These are phyloP conservation scores for Nemophila menziesii DNA, from an alignment of 257 asterid genomes.

Conservation along the genomic window DNA sequence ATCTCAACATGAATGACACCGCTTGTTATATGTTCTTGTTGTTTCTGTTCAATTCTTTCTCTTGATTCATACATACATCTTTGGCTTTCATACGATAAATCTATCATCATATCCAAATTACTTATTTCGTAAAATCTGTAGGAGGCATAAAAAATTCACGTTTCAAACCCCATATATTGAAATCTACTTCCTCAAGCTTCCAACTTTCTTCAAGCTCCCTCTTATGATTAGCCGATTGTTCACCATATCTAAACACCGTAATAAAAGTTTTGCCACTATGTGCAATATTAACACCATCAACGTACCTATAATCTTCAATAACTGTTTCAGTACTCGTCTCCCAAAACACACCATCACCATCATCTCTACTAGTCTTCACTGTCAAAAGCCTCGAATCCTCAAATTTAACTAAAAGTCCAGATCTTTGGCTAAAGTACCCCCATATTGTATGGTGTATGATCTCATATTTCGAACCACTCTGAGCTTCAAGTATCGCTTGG, in stretches of 20 bases:
- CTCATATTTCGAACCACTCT: slow-evolving; percentile 54
- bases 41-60: background rate
- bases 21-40: too few species aligned
- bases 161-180: slow-evolving; percentile 52
- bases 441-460: slow-evolving; percentile 85
- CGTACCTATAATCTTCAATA: slow-evolving; percentile 66
- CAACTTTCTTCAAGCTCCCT: slow-evolving; percentile 71
- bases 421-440: slow-evolving; percentile 97
- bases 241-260: slow-evolving; percentile 81
- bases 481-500: slow-evolving; percentile 66
- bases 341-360: slow-evolving; percentile 77
- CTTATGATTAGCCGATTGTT: slow-evolving; percentile 78
- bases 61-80: too few species aligned
- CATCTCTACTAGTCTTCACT: slow-evolving; percentile 66
- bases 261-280: slow-evolving; percentile 66
- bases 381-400: slow-evolving; percentile 78
- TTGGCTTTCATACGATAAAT: background rate
- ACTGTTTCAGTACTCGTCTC: slow-evolving; percentile 86
- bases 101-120: slow-evolving; percentile 3
- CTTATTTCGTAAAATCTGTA: slow-evolving; percentile 28
- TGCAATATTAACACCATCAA: slow-evolving; percentile 75
- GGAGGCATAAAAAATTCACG: slow-evolving; percentile 79
- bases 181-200: slow-evolving; percentile 83
- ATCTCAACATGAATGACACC: too few species aligned
- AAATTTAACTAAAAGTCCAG: slow-evolving; percentile 71